Evolutionary conservation across 2,329 filamentous ascomycete genomes (phyloP).

Genomic region (Cercospora zeae-maydis): DNA sequence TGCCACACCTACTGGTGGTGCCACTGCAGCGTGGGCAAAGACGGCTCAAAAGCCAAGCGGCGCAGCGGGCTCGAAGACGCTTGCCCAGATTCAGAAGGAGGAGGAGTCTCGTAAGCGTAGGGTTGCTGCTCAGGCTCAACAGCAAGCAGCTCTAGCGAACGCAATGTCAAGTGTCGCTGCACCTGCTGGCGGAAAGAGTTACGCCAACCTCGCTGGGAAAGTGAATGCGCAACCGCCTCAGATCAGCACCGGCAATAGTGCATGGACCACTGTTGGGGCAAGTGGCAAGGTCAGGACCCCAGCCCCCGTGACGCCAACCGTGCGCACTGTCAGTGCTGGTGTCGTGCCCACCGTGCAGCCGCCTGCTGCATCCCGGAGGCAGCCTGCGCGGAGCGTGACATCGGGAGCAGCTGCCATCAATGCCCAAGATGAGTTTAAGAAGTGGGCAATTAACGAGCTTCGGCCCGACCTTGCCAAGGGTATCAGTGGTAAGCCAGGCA

Average conservation of each 20-base stretch:
- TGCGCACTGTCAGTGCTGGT: constrained; percentile 48
- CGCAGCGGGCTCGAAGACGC: constrained; percentile 69
- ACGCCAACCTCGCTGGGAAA: constrained; percentile 91
- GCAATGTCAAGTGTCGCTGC: constrained; percentile 43
- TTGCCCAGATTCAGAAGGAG: constrained; percentile 94
- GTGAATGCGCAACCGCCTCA: constrained; percentile 43
- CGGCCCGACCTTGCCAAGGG: constrained; percentile 66
- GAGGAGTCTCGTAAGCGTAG: constrained; percentile 87
- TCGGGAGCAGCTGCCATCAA: constrained; percentile 51
- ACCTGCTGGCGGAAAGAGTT: constrained; percentile 69
- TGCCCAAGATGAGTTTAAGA: constrained; percentile 88
- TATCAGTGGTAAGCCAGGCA: constrained; percentile 57
- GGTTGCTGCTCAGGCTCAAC: constrained; percentile 50
- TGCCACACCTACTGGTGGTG: constrained; percentile 52
- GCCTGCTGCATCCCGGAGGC: constrained; percentile 36
- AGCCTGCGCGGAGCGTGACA: constrained; percentile 54
- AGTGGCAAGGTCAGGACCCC: constrained; percentile 86
- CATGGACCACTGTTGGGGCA: constrained; percentile 94
- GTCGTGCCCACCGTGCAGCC: constrained; percentile 35
- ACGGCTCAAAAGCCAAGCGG: constrained; percentile 53
- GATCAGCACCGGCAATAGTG: constrained; percentile 51
- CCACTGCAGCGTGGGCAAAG: constrained; percentile 62
- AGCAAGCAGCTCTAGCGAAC: constrained; percentile 41
- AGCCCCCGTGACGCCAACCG: constrained; percentile 47
- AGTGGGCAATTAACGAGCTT: constrained; percentile 82